Evolutionary conservation across 1,284 basidiomycete genomes (phyloP).

Genomic region (Boletus smithii): DNA sequence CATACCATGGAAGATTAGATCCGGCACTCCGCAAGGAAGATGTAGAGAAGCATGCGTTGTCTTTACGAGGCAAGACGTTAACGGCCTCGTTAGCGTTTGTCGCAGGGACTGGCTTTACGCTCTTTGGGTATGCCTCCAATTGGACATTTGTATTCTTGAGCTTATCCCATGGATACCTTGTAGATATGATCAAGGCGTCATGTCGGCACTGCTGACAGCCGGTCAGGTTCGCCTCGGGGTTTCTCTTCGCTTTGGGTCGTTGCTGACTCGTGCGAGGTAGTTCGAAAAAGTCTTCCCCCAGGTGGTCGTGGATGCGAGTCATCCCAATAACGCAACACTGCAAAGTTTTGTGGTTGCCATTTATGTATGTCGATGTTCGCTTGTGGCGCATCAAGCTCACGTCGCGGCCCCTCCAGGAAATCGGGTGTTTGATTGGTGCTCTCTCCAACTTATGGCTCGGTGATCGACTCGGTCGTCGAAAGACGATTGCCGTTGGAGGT

Average conservation of each 20-base stretch:
- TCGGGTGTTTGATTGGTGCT: slow-evolving; percentile 43
- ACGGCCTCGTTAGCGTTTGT: slow-evolving; percentile 29
- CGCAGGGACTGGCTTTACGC: slow-evolving; percentile 31
- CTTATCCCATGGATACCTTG: slow-evolving; percentile 2
- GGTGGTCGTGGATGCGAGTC: slow-evolving; percentile 27
- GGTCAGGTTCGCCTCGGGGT: slow-evolving; percentile 18
- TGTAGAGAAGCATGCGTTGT: slow-evolving; percentile 17
- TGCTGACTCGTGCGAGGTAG: slow-evolving; percentile 14
- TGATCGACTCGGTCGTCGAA: slow-evolving; percentile 48
- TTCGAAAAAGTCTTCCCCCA: slow-evolving; percentile 32
- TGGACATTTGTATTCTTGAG: not conserved
- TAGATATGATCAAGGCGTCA: slow-evolving; percentile 36
- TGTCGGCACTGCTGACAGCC: slow-evolving; percentile 33
- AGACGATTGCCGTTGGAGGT: slow-evolving; percentile 47
- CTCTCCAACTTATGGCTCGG: slow-evolving; percentile 47
- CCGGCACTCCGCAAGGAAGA: slow-evolving; percentile 16
- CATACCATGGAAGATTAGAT: not conserved
- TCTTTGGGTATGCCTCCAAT: slow-evolving; percentile 29
- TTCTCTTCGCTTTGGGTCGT: not conserved
- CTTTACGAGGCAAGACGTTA: slow-evolving; percentile 26
- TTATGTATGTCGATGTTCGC: slow-evolving; percentile 20
- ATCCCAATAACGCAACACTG: slow-evolving; percentile 32
- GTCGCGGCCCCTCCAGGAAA: slow-evolving; percentile 17
- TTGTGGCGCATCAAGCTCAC: not conserved
- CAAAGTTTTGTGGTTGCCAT: slow-evolving; percentile 34